Percentiles rank a stretch among this genome's conserved stretches.
These are phyloP conservation scores for Carex cristatella DNA, from an alignment of 176 grass and related monocot genomes.

Conservation along the genomic window DNA sequence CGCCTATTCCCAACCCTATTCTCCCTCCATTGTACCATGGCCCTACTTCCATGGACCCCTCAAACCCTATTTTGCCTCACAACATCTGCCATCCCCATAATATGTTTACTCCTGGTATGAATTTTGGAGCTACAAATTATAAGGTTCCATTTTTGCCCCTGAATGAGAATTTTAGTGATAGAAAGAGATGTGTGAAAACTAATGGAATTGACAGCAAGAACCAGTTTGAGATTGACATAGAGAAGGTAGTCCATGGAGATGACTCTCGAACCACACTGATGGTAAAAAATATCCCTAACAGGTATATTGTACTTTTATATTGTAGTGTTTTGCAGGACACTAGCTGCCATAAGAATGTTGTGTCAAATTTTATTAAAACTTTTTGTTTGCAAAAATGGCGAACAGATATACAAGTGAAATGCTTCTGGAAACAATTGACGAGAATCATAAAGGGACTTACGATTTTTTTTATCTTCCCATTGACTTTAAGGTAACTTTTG, in stretches of 20 bases:
- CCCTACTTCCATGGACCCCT: neutral
- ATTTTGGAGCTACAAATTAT: slow-evolving; percentile 1
- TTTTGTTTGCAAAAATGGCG: slow-evolving; percentile 2
- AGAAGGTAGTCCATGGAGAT: slow-evolving; percentile 57
- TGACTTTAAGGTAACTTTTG: slow-evolving; percentile 77
- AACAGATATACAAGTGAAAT: slow-evolving; percentile 87
- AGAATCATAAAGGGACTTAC: slow-evolving; percentile 92
- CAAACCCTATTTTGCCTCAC: slow-evolving; percentile 12
- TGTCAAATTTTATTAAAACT: neutral
- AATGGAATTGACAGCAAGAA: slow-evolving; percentile 63
- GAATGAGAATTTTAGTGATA: slow-evolving; percentile 56
- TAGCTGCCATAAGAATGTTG: neutral
- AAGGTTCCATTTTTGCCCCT: slow-evolving; percentile 47
- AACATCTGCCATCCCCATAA: slow-evolving; percentile 2
- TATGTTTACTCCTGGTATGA: neutral
- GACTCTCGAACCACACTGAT: slow-evolving; percentile 88
- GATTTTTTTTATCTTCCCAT: slow-evolving; percentile 99
- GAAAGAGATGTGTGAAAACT: slow-evolving; percentile 61
- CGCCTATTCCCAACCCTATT: neutral
- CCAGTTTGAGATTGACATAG: slow-evolving; percentile 86
- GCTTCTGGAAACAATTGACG: slow-evolving; percentile 85
- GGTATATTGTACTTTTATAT: slow-evolving; percentile 24
- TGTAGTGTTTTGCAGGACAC: neutral
- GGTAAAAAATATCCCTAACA: slow-evolving; percentile 99
- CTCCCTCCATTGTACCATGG: slow-evolving; percentile 8